Percentiles rank a stretch among this genome's conserved stretches.
Evolutionary conservation across 352 stramenopile species (phyloP).

Genomic region (Phytophthora boehmeriae): DNA sequence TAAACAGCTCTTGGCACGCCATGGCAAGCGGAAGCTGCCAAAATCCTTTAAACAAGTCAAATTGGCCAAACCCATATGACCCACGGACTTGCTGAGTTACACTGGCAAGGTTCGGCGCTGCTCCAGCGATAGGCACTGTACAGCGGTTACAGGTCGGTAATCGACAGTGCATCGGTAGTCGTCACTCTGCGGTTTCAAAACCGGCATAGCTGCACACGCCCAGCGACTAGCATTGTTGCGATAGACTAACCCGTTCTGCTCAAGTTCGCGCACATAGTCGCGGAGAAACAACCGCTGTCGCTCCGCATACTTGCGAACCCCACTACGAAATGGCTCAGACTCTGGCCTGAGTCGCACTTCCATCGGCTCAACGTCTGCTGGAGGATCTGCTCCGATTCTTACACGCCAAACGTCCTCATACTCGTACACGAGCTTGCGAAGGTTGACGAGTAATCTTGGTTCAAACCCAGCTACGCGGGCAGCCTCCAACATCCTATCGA

Average conservation of each 20-base stretch:
- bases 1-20: slow-evolving; percentile 20
- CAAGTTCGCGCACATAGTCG: slow-evolving; percentile 20
- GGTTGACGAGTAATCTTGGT: background rate
- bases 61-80: slow-evolving; percentile 14
- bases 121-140: slow-evolving; percentile 19
- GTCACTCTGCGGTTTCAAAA: slow-evolving; percentile 16
- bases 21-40: slow-evolving; percentile 18
- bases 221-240: slow-evolving; percentile 22
- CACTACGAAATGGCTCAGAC: slow-evolving; percentile 2
- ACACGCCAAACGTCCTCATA: slow-evolving; percentile 6
- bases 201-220: slow-evolving; percentile 12
- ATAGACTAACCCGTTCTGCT: slow-evolving; percentile 7
- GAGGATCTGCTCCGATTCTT: background rate
- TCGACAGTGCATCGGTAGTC: slow-evolving; percentile 22
- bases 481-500: slow-evolving; percentile 5
- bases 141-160: slow-evolving; percentile 15
- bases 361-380: slow-evolving; percentile 6
- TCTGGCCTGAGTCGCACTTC: slow-evolving; percentile 1
- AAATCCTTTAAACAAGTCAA: slow-evolving; percentile 28
- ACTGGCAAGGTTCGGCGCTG: slow-evolving; percentile 16
- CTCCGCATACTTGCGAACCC: slow-evolving; percentile 9
- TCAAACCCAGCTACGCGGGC: background rate
- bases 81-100: slow-evolving; percentile 10
- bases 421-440: background rate
- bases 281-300: slow-evolving; percentile 18